Evolutionary conservation across 1,284 basidiomycete genomes (phyloP), one percentile per base, ranked within the genome.

Genomic region (Uromyces viciae-fabae): DNA sequence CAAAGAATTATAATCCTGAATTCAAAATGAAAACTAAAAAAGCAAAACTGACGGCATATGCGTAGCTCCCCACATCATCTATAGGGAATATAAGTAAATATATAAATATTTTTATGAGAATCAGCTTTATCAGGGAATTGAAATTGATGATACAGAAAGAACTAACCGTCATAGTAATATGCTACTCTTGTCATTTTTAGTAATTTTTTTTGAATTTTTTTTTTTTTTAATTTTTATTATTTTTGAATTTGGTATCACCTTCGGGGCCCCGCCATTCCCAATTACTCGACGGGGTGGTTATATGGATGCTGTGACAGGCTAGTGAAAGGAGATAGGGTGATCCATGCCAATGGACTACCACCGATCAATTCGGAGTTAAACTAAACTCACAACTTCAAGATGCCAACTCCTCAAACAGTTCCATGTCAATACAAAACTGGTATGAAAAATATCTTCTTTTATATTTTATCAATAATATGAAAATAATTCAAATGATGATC

Each of bases 371-470:
- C n/a, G n/a, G n/a, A n/a, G n/a, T n/a, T n/a, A n/a, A n/a, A n/a
- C n/a, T n/a, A n/a, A n/a, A n/a, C n/a, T n/a, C n/a, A n/a, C n/a
- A n/a, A n/a, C n/a, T n/a, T n/a, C 38, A 68, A 33, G 25, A 74
- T 74, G 72, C 72, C 72, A n/a, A 56, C 78, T 11, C 78, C 71
- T 40, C 69, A 81, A 49, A 81, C 78, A 19, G 78, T 81, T 15
- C 78, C 78, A 25, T 81, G 78, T 62, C 78, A 81, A 74, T 81
- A 81, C 71, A 81, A 81, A 81, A 81, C 78, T 52, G 77, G 77
- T 79, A 43, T 11, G 33, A 14, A 9, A 1, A 25, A 28, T 2
- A n/a, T 46, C 28, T 14, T 71, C 40, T 46, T n/a, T n/a, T n/a
- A n/a, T n/a, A n/a, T n/a, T n/a, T n/a, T n/a, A n/a, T n/a, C n/a